Conservation (phyloP, 441 rosid genomes). For the Flueggea neowawraea region DNA sequence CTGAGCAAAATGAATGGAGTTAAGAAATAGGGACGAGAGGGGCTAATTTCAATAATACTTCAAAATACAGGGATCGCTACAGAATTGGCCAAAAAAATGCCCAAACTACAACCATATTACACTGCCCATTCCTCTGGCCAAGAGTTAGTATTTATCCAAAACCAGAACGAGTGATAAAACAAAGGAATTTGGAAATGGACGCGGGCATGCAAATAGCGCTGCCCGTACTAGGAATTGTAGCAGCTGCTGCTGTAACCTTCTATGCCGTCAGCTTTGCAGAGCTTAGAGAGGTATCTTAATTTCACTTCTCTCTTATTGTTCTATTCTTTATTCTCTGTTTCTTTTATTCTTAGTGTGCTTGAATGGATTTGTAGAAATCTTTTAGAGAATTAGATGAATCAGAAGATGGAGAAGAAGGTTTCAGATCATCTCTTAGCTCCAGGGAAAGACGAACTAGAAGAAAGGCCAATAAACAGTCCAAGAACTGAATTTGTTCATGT, state of each 20-base stretch:
- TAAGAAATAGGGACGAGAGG: too few relatives aligned
- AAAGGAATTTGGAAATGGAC: slow-evolving; percentile 36
- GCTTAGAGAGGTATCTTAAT: slow-evolving; percentile 47
- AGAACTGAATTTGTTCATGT: slow-evolving; percentile 2
- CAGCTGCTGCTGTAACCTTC: slow-evolving; percentile 61
- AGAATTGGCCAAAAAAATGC: too few relatives aligned
- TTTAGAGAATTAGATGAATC: slow-evolving; percentile 48
- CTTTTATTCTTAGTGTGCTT: too few relatives aligned
- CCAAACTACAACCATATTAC: too few relatives aligned
- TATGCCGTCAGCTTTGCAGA: slow-evolving; percentile 63
- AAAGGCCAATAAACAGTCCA: slow-evolving; percentile 39
- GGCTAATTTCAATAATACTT: too few relatives aligned
- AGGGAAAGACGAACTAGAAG: slow-evolving; percentile 50
- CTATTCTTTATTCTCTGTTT: neutral
- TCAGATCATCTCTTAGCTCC: slow-evolving; percentile 44
- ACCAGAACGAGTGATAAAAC: neutral
- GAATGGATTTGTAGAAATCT: slow-evolving; percentile 37
- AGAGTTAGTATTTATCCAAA: too few relatives aligned
- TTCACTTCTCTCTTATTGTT: too few relatives aligned
- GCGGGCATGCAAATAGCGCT: slow-evolving; percentile 49
- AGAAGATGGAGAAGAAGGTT: slow-evolving; percentile 37
- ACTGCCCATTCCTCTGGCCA: too few relatives aligned
- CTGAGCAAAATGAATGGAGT: too few relatives aligned
- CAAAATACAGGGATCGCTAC: too few relatives aligned
- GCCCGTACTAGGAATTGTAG: slow-evolving; percentile 59